phyloP scores from a whole-genome alignment of 169 alveolate genomes.

The Amoebophrya sp. region DNA sequence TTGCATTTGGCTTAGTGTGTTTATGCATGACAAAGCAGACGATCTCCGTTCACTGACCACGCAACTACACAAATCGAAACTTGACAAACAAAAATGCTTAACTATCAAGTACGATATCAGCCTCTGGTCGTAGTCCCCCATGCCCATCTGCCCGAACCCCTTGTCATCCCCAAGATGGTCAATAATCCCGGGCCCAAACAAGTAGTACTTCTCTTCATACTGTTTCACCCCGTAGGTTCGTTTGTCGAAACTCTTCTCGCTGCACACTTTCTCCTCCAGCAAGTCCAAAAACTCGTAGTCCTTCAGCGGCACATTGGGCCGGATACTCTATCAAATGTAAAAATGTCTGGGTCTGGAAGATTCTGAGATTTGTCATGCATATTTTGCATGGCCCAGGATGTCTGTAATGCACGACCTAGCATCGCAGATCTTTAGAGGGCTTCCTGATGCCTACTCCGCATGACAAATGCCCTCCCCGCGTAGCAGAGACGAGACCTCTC shows the following conservation, averaged over 20 bases:
- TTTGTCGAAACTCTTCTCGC: not conserved
- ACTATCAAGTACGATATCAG: not conserved
- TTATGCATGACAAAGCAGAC: no score
- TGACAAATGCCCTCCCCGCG: not conserved
- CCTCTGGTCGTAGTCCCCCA: not conserved
- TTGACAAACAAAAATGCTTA: not conserved
- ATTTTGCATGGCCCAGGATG: no score
- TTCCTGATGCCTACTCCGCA: not conserved
- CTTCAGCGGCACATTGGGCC: not conserved
- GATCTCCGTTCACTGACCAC: not conserved
- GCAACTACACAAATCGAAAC: not conserved
- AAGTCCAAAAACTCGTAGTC: not conserved
- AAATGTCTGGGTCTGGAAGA: not conserved
- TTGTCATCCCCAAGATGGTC: not conserved
- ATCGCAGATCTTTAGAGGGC: not conserved
- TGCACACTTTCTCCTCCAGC: not conserved
- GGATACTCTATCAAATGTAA: not conserved
- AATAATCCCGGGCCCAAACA: not conserved
- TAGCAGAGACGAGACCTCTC: not conserved
- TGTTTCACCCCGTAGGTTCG: not conserved
- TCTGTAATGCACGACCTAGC: not conserved
- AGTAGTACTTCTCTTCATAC: not conserved
- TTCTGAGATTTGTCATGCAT: not conserved
- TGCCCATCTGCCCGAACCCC: not conserved
- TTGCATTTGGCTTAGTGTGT: not conserved